Base-by-base conservation (phyloP, 176 grass and related monocot species). In the Rhynchospora breviuscula region DNA sequence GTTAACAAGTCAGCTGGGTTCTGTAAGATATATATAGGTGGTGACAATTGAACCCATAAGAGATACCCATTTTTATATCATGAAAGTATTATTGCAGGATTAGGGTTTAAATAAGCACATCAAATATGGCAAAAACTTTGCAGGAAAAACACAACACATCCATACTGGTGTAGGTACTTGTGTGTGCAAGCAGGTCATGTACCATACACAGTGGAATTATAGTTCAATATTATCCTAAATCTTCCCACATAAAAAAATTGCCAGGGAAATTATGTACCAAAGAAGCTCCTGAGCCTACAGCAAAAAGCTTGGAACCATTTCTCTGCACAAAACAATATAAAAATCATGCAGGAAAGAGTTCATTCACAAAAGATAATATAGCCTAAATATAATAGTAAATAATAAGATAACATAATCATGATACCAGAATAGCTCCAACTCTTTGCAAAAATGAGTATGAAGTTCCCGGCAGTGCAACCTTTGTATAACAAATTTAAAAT, bases 351-450 rank as follows among this genome's bases (percentile, higher is more conserved):
- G 31, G 3, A 19, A 85, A 57, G 26, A 59, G 51, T 49, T 26
- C 6, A 71, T 17, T 57, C n/a, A 0, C 6, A 54, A 33, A 23
- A 59, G 35, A 61, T 76, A 61, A 66, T 45, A 46, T 12, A 80
- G 13, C 18, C 4, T 8, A 86, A 19, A 78, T 78, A 6, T 57
- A 56, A 78, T 57, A 57, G 14, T 56, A 52, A 48, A 23, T 59
- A 45, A 7, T 0, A 58, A 80, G 65, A 7, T 87, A 82, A 80
- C 26, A 60, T 80, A 11, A 67, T 64, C 31, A 88, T 13, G 84
- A 57, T 89, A 95, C 96, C 93, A 98, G 1, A 85, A 98, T 93
- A 86, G 96, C 92, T 83, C 93, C 96, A 76, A 94, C 75, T 82
- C 96, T 91, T 83, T 98, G 91, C 80, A 98, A 78, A 87, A 95